A percentile compares a stretch with the other conserved stretches of the same genome.
These are phyloP conservation scores for Apiospora arundinis DNA, from an alignment of 2,329 filamentous ascomycete species.

Conservation along the genomic window DNA sequence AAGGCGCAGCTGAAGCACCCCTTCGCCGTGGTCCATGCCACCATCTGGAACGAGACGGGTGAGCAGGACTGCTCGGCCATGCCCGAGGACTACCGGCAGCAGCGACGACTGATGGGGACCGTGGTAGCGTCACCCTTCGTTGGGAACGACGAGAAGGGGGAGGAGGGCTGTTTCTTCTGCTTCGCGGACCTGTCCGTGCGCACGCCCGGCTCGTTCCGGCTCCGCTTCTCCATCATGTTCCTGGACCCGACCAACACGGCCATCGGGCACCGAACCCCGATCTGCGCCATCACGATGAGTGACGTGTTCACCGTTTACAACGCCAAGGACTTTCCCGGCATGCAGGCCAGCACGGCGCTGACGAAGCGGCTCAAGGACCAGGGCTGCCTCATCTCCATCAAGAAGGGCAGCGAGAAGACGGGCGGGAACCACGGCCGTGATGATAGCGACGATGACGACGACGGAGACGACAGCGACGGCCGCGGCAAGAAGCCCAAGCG, in stretches of 20 bases:
- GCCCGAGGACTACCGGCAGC: constrained; percentile 74
- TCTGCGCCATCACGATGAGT: constrained; percentile 62
- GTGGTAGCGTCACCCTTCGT: constrained; percentile 79
- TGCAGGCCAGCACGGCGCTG: constrained; percentile 77
- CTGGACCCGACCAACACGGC: constrained; percentile 68
- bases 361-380: constrained; percentile 79
- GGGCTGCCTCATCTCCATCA: constrained; percentile 83
- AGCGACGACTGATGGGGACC: constrained; percentile 80
- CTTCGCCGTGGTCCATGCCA: constrained; percentile 77
- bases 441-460: constrained; percentile 54
- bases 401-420: constrained; percentile 79
- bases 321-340: constrained; percentile 86
- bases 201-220: constrained; percentile 75
- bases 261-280: constrained; percentile 58
- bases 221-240: constrained; percentile 76
- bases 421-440: constrained; percentile 42
- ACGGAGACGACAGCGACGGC: constrained; percentile 43
- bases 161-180: constrained; percentile 83
- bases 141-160: constrained; percentile 73
- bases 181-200: constrained; percentile 84
- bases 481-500: constrained; percentile 18
- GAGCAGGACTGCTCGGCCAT: constrained; percentile 72
- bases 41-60: constrained; percentile 74
- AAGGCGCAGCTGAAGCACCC: constrained; percentile 61
- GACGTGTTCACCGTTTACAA: constrained; percentile 81